Evolutionary conservation across 768 basidiomycete genomes (phyloP).

Genomic region (Mycena polygramma): DNA sequence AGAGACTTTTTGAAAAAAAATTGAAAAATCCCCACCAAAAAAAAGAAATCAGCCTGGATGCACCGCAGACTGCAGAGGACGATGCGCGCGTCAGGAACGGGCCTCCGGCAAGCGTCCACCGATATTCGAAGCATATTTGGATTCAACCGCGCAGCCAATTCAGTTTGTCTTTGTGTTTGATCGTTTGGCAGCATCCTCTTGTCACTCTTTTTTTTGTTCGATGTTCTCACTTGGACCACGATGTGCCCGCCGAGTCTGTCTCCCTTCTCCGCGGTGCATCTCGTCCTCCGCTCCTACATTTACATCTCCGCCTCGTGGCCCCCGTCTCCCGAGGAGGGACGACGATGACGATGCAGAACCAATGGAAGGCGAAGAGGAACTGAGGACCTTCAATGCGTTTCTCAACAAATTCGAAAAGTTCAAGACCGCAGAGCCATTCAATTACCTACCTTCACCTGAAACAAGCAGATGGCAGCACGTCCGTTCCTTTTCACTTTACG

Average conservation of each 20-base stretch:
- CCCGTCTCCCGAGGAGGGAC: neutral
- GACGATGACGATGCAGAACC: constrained; percentile 22
- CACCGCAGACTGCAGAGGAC: too few species aligned
- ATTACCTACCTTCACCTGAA: neutral
- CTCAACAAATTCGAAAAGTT: constrained; percentile 56
- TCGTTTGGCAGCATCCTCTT: neutral
- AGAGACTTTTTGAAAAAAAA: too few species aligned
- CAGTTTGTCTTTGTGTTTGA: neutral
- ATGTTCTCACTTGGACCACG: constrained; percentile 32
- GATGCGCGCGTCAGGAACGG: too few species aligned
- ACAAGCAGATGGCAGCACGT: neutral
- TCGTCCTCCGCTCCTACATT: constrained; percentile 15
- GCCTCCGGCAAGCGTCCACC: too few species aligned
- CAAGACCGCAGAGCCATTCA: constrained; percentile 56
- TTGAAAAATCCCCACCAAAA: too few species aligned
- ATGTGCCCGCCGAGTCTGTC: constrained; percentile 25
- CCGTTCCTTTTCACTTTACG: constrained; percentile 46
- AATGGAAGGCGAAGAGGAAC: constrained; percentile 6
- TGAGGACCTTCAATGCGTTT: constrained; percentile 37
- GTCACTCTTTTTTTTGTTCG: constrained; percentile 10
- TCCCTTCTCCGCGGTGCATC: constrained; percentile 8
- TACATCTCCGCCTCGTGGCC: neutral
- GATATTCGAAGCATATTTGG: too few species aligned
- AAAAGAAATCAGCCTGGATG: too few species aligned
- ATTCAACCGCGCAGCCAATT: neutral